A percentile compares a stretch with the other conserved stretches of the same genome.
phyloP scores from a whole-genome alignment of 148 eudicot genomes.

The Chenopodium formosanum region DNA sequence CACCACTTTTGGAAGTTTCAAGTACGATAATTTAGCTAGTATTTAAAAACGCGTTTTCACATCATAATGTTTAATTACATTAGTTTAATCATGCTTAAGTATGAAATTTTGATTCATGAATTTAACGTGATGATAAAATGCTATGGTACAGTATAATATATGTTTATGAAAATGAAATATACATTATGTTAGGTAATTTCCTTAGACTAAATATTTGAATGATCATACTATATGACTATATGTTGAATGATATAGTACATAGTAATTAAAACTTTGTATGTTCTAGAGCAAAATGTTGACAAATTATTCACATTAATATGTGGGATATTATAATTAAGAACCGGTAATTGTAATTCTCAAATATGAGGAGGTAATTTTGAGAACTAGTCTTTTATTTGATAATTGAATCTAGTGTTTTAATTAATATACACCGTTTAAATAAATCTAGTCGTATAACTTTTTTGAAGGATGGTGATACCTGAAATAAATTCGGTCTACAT shows the following conservation, averaged over 20 bases:
- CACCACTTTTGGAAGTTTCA: constrained; percentile 4
- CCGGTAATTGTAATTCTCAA: no score
- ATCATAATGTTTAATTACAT: constrained; percentile 2
- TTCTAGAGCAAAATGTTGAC: no score
- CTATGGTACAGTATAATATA: not conserved
- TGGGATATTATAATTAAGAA: no score
- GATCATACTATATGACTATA: no score
- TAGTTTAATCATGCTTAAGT: not conserved
- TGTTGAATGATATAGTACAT: not conserved
- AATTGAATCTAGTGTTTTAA: no score
- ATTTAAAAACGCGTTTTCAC: constrained; percentile 27
- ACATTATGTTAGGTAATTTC: not conserved
- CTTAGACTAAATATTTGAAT: not conserved
- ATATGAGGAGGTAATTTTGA: no score
- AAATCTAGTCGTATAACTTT: no score
- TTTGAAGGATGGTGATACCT: no score
- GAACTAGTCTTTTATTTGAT: no score
- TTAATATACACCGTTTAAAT: no score
- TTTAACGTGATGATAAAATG: not conserved
- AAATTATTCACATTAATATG: no score
- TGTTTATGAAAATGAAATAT: not conserved
- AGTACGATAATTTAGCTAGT: not conserved
- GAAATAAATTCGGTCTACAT: no score
- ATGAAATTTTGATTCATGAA: not conserved
- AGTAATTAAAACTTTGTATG: not conserved